These are phyloP conservation scores for Nigrospora oryzae DNA, from an alignment of 2,329 filamentous ascomycete genomes.

Conservation along the genomic window DNA sequence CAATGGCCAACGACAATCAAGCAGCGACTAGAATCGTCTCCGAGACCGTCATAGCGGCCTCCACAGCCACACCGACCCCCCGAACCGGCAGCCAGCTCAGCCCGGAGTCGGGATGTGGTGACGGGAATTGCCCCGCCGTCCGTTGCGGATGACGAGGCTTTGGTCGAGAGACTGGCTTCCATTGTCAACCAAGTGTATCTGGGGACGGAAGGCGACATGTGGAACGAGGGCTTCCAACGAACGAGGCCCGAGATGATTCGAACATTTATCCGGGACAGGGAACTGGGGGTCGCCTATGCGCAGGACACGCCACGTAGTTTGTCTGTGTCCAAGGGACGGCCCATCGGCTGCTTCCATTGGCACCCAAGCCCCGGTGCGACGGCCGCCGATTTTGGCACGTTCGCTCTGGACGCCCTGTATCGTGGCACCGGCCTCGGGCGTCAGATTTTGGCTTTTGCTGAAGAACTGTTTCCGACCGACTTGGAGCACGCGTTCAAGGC, in stretches of 20 bases:
- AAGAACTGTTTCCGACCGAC: constrained; percentile 14
- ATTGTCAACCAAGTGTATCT: constrained; percentile 26
- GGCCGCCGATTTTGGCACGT: constrained; percentile 17
- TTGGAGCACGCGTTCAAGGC: constrained; percentile 16
- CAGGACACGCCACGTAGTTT: background rate
- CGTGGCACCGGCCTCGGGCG: constrained; percentile 18
- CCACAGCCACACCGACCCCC: constrained; percentile 3
- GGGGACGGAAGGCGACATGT: constrained; percentile 50
- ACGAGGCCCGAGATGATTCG: constrained; percentile 11
- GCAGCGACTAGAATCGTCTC: constrained; percentile 1
- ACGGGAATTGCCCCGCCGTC: constrained; percentile 10
- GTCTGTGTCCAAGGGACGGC: background rate
- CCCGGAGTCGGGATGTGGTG: background rate
- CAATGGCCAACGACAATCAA: background rate
- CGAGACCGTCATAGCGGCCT: constrained; percentile 5
- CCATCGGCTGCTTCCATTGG: constrained; percentile 7
- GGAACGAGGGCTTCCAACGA: constrained; percentile 12
- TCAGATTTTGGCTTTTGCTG: constrained; percentile 17
- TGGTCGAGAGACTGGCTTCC: constrained; percentile 6
- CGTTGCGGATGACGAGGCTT: constrained; percentile 7
- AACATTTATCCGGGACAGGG: constrained; percentile 9
- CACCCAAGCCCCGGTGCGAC: constrained; percentile 6
- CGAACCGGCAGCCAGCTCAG: background rate
- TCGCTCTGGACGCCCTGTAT: constrained; percentile 11
- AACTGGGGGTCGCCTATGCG: constrained; percentile 12